Conservation (phyloP, 352 stramenopile species). For the Phytopythium litorale region DNA sequence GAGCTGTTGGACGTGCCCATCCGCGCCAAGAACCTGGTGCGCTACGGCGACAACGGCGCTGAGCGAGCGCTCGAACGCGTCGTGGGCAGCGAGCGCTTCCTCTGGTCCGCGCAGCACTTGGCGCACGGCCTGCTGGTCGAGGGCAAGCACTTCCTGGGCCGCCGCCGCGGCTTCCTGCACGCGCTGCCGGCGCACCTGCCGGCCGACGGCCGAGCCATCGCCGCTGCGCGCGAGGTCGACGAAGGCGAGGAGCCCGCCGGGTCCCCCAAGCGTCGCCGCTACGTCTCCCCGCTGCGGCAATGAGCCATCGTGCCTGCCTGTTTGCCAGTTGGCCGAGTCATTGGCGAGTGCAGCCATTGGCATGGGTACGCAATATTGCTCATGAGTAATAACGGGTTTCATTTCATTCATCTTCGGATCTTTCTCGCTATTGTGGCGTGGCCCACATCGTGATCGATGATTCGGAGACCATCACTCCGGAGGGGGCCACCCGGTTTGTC, state of each 20-base stretch:
- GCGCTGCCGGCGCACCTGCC: conserved; percentile 29
- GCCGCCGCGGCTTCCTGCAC: conserved; percentile 34
- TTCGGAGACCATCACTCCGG: not conserved
- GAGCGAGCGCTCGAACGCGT: conserved; percentile 11
- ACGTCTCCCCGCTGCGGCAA: conserved; percentile 8
- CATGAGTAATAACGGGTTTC: no score
- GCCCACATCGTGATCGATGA: not conserved
- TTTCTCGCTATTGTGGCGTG: not conserved
- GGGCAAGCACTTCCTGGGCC: conserved; percentile 32
- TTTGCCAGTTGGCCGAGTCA: no score
- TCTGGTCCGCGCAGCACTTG: conserved; percentile 31
- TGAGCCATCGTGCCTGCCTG: not conserved
- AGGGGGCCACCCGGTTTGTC: not conserved
- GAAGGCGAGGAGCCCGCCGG: conserved; percentile 15
- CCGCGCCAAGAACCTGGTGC: conserved; percentile 37
- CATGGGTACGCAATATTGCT: no score
- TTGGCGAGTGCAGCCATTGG: no score
- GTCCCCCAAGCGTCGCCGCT: conserved; percentile 28
- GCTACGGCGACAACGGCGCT: conserved; percentile 11
- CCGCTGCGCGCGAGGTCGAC: not conserved
- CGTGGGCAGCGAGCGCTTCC: conserved; percentile 26
- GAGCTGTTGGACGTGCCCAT: conserved; percentile 45
- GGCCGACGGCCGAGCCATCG: conserved; percentile 11
- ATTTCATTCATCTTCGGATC: not conserved
- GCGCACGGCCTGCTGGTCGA: conserved; percentile 47